Conservation (phyloP, 805 yeast species). For the Spathaspora arborariae region DNA sequence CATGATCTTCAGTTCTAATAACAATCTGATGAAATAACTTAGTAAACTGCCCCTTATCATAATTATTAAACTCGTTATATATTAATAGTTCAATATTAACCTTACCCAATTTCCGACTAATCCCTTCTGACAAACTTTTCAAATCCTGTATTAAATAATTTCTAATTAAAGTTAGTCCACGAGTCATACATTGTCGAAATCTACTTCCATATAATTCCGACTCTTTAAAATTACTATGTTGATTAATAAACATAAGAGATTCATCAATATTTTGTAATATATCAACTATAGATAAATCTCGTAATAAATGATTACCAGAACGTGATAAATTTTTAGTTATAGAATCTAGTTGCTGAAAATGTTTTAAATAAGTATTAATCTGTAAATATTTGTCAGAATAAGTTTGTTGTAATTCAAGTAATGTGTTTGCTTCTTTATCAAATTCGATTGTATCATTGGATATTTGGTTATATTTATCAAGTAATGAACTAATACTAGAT, state of each 20-base stretch:
- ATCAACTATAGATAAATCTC: slow-evolving; percentile 40
- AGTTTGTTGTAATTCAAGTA: slow-evolving; percentile 44
- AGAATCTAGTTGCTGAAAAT: slow-evolving; percentile 68
- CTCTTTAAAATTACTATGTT: slow-evolving; percentile 53
- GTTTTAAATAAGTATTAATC: slow-evolving; percentile 46
- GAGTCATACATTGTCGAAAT: slow-evolving; percentile 78
- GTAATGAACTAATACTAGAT: slow-evolving; percentile 43
- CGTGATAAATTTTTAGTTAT: slow-evolving; percentile 66
- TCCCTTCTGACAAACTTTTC: slow-evolving; percentile 24
- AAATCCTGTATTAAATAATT: slow-evolving; percentile 56
- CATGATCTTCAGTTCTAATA: slow-evolving; percentile 32
- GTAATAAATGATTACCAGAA: slow-evolving; percentile 62
- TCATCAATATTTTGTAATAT: slow-evolving; percentile 56
- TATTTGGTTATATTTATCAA: slow-evolving; percentile 53
- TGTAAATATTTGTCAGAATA: slow-evolving; percentile 41
- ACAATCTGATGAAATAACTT: slow-evolving; percentile 33
- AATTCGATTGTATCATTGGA: slow-evolving; percentile 61
- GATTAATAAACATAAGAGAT: slow-evolving; percentile 51
- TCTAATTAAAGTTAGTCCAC: slow-evolving; percentile 71
- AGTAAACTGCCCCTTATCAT: slow-evolving; percentile 22
- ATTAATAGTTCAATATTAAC: slow-evolving; percentile 56
- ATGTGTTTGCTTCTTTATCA: slow-evolving; percentile 49
- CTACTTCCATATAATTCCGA: slow-evolving; percentile 63
- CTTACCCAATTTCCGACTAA: slow-evolving; percentile 19
- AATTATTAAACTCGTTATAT: slow-evolving; percentile 53